Conservation (phyloP, 805 yeast genomes). For the Tetrapisispora nanseiensis region DNA sequence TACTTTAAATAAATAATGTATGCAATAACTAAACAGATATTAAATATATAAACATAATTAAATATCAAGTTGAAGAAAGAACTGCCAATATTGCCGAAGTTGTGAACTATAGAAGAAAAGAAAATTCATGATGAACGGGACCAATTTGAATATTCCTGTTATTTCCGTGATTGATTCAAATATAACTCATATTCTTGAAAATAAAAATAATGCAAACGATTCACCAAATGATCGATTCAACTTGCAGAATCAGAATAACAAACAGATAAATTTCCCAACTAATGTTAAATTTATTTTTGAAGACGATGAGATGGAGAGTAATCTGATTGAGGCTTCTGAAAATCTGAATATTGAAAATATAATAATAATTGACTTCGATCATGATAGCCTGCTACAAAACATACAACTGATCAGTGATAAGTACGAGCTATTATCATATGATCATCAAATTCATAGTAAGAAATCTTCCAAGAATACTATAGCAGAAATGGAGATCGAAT, state of each 20-base stretch:
- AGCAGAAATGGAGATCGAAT: slow-evolving; percentile 6
- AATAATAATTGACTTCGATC: slow-evolving; percentile 18
- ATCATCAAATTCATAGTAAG: slow-evolving; percentile 2
- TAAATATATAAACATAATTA: no score
- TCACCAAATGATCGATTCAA: slow-evolving; percentile 6
- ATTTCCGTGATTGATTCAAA: slow-evolving; percentile 20
- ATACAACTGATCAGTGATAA: slow-evolving; percentile 23
- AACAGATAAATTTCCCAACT: slow-evolving; percentile 18
- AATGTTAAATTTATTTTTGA: slow-evolving; percentile 26
- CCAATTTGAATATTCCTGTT: neutral
- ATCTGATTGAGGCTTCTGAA: slow-evolving; percentile 2
- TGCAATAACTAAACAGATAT: no score
- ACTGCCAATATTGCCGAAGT: no score
- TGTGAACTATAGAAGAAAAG: no score
- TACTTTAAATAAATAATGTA: no score
- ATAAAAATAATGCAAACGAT: neutral
- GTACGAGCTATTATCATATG: slow-evolving; percentile 17
- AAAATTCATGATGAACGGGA: neutral
- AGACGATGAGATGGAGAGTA: slow-evolving; percentile 17
- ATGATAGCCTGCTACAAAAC: slow-evolving; percentile 10
- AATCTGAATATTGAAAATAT: slow-evolving; percentile 20
- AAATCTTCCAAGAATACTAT: neutral
- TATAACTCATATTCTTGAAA: slow-evolving; percentile 2
- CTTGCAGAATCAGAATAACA: slow-evolving; percentile 1
- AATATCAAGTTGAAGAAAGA: no score